Evolutionary conservation across 805 yeast species (phyloP).

Genomic region (Wickerhamiella alocasiicola): DNA sequence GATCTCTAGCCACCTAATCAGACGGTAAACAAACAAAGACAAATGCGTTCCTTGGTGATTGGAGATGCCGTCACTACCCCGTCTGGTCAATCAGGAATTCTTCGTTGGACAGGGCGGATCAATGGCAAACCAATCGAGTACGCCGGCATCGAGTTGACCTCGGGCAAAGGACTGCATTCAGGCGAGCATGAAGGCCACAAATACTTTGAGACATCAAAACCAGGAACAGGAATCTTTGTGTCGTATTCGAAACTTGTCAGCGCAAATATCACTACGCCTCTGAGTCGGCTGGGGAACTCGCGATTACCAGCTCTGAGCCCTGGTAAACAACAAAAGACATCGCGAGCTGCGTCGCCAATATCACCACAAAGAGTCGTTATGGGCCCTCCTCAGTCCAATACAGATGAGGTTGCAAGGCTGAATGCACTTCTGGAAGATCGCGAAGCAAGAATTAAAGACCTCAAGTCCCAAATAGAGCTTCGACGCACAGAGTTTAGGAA

Average conservation of each 20-base stretch:
- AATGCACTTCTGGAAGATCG: constrained; percentile 22
- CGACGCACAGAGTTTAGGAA: constrained; percentile 26
- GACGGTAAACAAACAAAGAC: background rate
- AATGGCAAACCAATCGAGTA: constrained; percentile 60
- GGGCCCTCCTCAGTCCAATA: constrained; percentile 17
- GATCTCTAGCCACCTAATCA: no score
- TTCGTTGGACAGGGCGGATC: constrained; percentile 62
- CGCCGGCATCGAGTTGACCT: constrained; percentile 79
- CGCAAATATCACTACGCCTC: constrained; percentile 16
- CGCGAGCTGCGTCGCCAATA: background rate
- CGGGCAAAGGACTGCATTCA: constrained; percentile 62
- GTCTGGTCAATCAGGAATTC: constrained; percentile 54
- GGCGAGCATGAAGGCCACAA: constrained; percentile 65
- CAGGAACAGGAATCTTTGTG: constrained; percentile 69
- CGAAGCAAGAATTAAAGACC: constrained; percentile 22
- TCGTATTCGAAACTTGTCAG: constrained; percentile 25
- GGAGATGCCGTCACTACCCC: constrained; percentile 36
- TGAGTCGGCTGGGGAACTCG: constrained; percentile 7
- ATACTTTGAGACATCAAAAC: constrained; percentile 53
- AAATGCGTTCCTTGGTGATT: constrained; percentile 15
- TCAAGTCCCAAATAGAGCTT: constrained; percentile 23
- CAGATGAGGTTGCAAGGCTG: constrained; percentile 17
- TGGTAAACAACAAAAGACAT: background rate
- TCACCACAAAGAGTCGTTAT: background rate
- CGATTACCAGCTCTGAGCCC: constrained; percentile 3